Evolutionary conservation across 2,329 filamentous ascomycete species (phyloP), one percentile per base, ranked within the genome.

Genomic region (Ophiosphaerella narmari): DNA sequence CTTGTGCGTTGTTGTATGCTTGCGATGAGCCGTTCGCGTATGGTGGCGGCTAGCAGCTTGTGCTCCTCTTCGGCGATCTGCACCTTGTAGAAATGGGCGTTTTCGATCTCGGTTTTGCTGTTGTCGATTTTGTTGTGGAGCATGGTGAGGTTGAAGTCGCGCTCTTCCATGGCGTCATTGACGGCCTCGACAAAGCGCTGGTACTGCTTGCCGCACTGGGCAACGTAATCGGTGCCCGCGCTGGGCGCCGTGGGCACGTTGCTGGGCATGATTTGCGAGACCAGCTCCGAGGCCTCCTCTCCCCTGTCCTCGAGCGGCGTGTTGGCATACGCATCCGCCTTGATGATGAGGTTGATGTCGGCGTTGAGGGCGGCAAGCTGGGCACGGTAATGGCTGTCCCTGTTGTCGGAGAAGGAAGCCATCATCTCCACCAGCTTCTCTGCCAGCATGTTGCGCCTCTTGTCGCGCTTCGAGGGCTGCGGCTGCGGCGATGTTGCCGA

Each of bases 281-380:
- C 83, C 65, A 88, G 75, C 60, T 86, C 83, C 43, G 82, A 79
- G 55, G 91, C 85, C 48, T 89, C 84, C 55, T 91, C 87, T 39
- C 80, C 77, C 18, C 75, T 76, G 57, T 87, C 84, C 12, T 83
- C 82, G 46, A 96, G 80, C 41, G 90, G 85, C 52, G 85, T 83
- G 53, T 86, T 80, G 44, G 82, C 80, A 71, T 96, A 95, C 1
- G 90, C 88, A 66, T 96, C 88, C 44, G 94, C 89, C 61, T 89
- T 86, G 72, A 91, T 86, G 59, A 96, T 90, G 39, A 96, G 82
- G 50, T 84, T 90, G 75, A 92, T 91, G 73, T 96, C 92, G 58
- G 90, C 86, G 75, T 97, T 92, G n/a, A 97, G 85, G 60, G 90
- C 90, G 66, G 94, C 88, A 2, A 97, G 82, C 74, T 97, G 91